Percentiles rank a stretch among this genome's conserved stretches.
Evolutionary conservation across 2,329 filamentous ascomycete species (phyloP).

Genomic region (Alternaria postmessia): DNA sequence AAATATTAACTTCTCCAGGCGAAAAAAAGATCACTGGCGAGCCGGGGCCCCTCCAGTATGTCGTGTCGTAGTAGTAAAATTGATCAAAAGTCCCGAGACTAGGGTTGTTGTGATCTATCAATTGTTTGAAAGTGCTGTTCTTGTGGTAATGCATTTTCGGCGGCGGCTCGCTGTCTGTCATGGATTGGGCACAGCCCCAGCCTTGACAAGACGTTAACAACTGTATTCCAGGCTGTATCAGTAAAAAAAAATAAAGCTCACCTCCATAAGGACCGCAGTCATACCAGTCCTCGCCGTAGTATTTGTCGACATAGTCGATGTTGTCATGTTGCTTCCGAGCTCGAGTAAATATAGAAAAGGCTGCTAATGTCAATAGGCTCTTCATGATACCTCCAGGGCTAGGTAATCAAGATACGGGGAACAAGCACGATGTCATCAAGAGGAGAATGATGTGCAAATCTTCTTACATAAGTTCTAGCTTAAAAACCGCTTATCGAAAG

Average conservation of each 20-base stretch:
- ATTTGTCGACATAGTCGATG: not conserved
- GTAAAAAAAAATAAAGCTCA: not conserved
- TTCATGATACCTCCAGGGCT: not conserved
- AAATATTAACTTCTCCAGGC: not conserved
- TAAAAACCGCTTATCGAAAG: not conserved
- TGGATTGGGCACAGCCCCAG: not conserved
- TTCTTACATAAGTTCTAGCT: not conserved
- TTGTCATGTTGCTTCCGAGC: not conserved
- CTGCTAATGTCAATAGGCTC: not conserved
- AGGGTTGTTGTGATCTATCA: not conserved
- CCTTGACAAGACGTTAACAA: not conserved
- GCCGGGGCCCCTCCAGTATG: not conserved
- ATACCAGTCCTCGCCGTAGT: slow-evolving; percentile 1
- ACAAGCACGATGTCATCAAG: not conserved
- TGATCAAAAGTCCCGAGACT: slow-evolving; percentile 2
- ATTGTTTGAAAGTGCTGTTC: slow-evolving; percentile 2
- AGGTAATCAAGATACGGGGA: not conserved
- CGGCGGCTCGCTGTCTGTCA: not conserved
- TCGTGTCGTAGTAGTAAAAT: not conserved
- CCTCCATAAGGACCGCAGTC: not conserved
- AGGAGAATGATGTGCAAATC: not conserved
- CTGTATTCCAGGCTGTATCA: not conserved
- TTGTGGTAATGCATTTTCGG: not conserved
- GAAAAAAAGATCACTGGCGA: not conserved
- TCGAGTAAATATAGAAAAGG: not conserved